A percentile compares a stretch with the other conserved stretches of the same genome.
Conservation (phyloP, 345 rosid species). For the Diplotaxis tenuifolia region DNA sequence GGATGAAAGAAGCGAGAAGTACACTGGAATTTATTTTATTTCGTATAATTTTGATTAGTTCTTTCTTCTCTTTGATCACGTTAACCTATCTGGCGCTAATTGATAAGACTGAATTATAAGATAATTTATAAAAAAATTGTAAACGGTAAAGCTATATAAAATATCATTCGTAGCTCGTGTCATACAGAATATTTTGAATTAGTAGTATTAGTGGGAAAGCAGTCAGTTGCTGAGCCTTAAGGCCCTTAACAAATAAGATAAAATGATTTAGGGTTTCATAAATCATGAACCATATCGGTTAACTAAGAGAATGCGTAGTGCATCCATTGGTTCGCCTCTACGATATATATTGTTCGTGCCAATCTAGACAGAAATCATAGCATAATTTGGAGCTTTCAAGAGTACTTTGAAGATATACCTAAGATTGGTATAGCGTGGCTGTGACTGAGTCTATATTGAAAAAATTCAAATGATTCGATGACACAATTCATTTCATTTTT, state of each 20-base stretch:
- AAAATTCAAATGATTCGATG: not conserved
- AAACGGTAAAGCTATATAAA: not conserved
- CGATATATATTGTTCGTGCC: not conserved
- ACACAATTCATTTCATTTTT: not conserved
- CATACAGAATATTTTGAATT: not conserved
- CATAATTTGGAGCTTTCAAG: not conserved
- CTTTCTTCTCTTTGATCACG: constrained; percentile 8
- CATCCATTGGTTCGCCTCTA: not conserved
- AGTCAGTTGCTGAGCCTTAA: too few species aligned
- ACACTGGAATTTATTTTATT: not conserved
- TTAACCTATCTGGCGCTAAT: not conserved
- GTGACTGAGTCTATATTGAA: not conserved
- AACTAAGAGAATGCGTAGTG: not conserved
- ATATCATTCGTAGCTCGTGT: not conserved
- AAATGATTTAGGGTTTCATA: not conserved
- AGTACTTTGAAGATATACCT: not conserved
- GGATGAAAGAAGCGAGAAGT: not conserved
- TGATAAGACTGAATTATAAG: not conserved
- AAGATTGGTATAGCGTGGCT: not conserved
- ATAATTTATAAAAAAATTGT: not conserved
- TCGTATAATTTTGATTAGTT: not conserved
- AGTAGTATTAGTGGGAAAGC: constrained; percentile 8
- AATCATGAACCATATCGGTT: not conserved
- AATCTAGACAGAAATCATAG: not conserved
- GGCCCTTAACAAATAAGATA: too few species aligned